Conservation (phyloP, 1,139 yeast species). For the Suhomyces anneliseae region DNA sequence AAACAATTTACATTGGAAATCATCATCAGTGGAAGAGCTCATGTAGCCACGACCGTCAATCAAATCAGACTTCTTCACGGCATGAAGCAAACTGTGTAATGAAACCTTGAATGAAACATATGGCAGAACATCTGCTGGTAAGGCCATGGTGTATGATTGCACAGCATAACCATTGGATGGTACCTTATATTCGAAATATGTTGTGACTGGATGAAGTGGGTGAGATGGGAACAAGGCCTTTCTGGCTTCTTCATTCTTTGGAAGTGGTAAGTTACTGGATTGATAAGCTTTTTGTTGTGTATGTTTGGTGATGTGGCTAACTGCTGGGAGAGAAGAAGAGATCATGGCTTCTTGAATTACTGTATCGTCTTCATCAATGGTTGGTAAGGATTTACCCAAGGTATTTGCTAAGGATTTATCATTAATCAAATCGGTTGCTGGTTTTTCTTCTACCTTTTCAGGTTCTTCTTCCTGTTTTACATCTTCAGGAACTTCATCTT, state of each 20-base stretch:
- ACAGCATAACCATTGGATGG: constrained; percentile 45
- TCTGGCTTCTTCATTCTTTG: constrained; percentile 30
- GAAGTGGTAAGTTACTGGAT: constrained; percentile 17
- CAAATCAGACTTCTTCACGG: constrained; percentile 34
- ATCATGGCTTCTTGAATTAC: constrained; percentile 22
- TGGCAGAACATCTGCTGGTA: constrained; percentile 48
- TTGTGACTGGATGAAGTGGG: constrained; percentile 20
- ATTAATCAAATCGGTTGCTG: background rate
- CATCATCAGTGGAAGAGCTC: constrained; percentile 28
- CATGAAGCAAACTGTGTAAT: constrained; percentile 42
- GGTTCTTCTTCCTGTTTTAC: constrained; percentile 9
- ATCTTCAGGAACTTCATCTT: constrained; percentile 20
- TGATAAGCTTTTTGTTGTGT: constrained; percentile 27
- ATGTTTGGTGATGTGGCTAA: constrained; percentile 25
- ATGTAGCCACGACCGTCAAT: constrained; percentile 32
- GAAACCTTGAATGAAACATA: constrained; percentile 45
- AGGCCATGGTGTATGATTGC: constrained; percentile 42
- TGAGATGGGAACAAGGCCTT: constrained; percentile 38
- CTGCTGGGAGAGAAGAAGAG: constrained; percentile 17
- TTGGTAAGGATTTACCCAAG: constrained; percentile 20
- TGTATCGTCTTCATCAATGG: constrained; percentile 19
- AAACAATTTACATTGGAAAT: constrained; percentile 43
- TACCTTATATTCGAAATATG: constrained; percentile 46
- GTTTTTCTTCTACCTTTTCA: constrained; percentile 9
- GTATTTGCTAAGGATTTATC: constrained; percentile 14